Percentiles rank a stretch among this genome's conserved stretches.
Conservation (phyloP, 2,329 filamentous ascomycete species). For the Lojkania enalia region DNA sequence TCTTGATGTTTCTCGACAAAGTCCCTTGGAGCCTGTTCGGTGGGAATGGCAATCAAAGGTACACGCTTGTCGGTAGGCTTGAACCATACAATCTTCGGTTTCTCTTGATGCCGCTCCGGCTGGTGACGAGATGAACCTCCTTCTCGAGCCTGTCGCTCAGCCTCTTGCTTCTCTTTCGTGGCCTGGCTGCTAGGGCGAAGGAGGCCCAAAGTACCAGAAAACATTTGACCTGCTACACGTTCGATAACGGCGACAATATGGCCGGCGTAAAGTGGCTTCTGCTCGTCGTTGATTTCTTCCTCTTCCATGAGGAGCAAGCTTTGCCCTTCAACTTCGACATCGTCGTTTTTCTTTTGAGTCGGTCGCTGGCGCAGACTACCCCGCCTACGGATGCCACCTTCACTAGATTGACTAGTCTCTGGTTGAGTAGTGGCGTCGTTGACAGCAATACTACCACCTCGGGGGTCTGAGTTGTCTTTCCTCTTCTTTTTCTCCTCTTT, state of each 20-base stretch:
- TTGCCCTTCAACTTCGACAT: slow-evolving; percentile 97
- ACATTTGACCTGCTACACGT: slow-evolving; percentile 97
- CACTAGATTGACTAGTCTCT: slow-evolving; percentile 64
- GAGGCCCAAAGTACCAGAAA: slow-evolving; percentile 92
- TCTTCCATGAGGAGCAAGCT: slow-evolving; percentile 96
- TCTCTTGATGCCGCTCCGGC: slow-evolving; percentile 85
- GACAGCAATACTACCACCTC: slow-evolving; percentile 74
- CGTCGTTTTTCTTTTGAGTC: slow-evolving; percentile 99
- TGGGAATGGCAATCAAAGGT: slow-evolving; percentile 95
- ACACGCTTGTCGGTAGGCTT: slow-evolving; percentile 99
- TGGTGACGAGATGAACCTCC: slow-evolving; percentile 72
- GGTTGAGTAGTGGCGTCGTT: slow-evolving; percentile 62
- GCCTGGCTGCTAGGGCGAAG: slow-evolving; percentile 96
- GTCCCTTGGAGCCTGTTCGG: slow-evolving; percentile 94
- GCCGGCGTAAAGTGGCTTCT: slow-evolving; percentile 95
- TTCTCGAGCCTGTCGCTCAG: slow-evolving; percentile 88
- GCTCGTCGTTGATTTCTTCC: slow-evolving; percentile 97
- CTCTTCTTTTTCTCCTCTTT: slow-evolving; percentile 99
- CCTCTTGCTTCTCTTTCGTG: slow-evolving; percentile 99
- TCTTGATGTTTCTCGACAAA: slow-evolving; percentile 99
- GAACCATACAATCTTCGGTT: slow-evolving; percentile 99
- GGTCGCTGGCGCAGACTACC: slow-evolving; percentile 95
- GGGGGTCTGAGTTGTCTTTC: slow-evolving; percentile 95
- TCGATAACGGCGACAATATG: slow-evolving; percentile 98
- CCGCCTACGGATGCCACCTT: slow-evolving; percentile 87